Base-by-base conservation (phyloP, 2,329 filamentous ascomycete genomes). In the Aspergillus puulaauensis region DNA sequence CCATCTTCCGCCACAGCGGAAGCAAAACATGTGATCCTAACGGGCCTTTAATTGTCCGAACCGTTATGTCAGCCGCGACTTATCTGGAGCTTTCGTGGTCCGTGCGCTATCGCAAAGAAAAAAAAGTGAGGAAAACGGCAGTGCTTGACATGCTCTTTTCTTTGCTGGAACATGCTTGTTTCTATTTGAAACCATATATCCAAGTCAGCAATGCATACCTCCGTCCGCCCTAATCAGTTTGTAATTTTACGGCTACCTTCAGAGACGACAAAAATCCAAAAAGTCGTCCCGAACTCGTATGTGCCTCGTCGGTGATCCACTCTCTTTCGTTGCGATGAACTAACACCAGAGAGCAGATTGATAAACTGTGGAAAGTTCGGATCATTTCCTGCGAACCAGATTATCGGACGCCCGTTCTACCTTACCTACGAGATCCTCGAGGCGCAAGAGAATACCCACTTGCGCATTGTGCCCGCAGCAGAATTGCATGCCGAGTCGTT, bases 341-440 rank as follows among this genome's bases (percentile, higher is more conserved):
- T 62, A 58, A 63, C 63, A 54, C 19, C 3, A 56, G 43, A 24
- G 19, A 43, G 9, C 65, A 97, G 93, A 41, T 90, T 86, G 45
- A 89, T 98, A 63, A 91, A 90, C 2, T 81, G 98, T 35, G 92
- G 92, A 56, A 98, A 97, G 84, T 96, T 95, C 73, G 95, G 95
- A 63, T 86, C 86, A 2, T 97, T 99, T 71, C 89, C 91, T 15
- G 87, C 90, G 52, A 97, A 98, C 71, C 84, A 95, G 33, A 86
- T 99, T 46, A 85, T 99, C 61, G 89, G 91, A n/a, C 88, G 95
- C 7, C 95, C 95, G 0, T 96, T 91, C 72, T 86, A 96, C 77
- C 80, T 96, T 59, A 98, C 93, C 1, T 99, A 91, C 76, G 93
- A 98, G 73, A 82, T 98, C 2, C 83, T 89, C 62, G 91, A 96